phyloP scores from a whole-genome alignment of 2,329 filamentous ascomycete species.

The Cryphonectria radicalis region DNA sequence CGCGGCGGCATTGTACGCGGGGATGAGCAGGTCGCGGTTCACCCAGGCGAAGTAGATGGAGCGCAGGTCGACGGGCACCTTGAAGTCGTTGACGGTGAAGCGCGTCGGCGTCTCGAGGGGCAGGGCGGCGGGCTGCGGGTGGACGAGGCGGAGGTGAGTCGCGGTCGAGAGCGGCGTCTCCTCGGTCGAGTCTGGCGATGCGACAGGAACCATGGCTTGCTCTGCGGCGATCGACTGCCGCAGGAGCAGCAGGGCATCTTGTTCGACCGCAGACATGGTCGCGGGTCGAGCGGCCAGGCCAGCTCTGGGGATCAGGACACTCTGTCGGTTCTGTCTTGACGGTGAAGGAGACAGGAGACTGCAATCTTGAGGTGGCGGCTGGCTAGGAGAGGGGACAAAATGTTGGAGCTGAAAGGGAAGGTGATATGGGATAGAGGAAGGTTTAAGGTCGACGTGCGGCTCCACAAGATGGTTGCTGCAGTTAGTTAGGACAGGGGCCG shows the following conservation, averaged over 20 bases:
- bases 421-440: neutral
- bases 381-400: neutral
- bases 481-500: neutral
- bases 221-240: conserved; percentile 79
- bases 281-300: neutral
- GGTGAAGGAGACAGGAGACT: neutral
- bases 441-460: neutral
- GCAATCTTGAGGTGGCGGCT: neutral
- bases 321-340: neutral
- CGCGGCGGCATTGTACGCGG: conserved; percentile 87
- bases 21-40: conserved; percentile 87
- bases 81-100: conserved; percentile 74
- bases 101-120: conserved; percentile 77
- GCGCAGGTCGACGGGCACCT: conserved; percentile 78
- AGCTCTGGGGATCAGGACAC: neutral
- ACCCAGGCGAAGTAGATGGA: conserved; percentile 96
- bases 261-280: conserved; percentile 62
- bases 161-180: conserved; percentile 73
- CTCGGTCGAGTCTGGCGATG: conserved; percentile 65
- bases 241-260: conserved; percentile 82
- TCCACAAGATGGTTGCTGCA: conserved; percentile 7
- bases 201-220: conserved; percentile 73
- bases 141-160: conserved; percentile 76
- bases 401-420: neutral
- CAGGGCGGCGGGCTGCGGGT: conserved; percentile 63